Evolutionary conservation across 345 rosid species (phyloP), one percentile per base, ranked within the genome.

Genomic region (Passiflora organensis): DNA sequence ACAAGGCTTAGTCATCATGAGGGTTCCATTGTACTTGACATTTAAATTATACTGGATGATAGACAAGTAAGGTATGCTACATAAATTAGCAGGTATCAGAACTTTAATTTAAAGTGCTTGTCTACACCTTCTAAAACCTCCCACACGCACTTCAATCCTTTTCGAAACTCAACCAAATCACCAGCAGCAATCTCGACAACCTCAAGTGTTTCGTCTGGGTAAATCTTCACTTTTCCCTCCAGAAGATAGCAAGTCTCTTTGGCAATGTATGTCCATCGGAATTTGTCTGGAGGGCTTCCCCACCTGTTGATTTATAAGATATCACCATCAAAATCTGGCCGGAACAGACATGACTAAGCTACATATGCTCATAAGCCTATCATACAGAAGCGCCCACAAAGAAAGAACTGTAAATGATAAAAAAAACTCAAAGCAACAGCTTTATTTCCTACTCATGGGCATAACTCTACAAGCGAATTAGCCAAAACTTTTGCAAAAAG

Each of bases 111-210:
- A 45, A 85, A 91, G 69, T 91, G 96, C 63, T 91, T 91, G 66
- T 91, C 95, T 41, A 91, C 95, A 25, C 81, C 89, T 13, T 67
- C 85, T 0, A 88, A 79, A 43, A 91, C 96, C 67, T 87, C 96
- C 97, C 97, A 87, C 73, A 86, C 87, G 80, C 96, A 87, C 64
- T 81, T 82, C 96, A 91, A 81, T 54, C 97, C 97, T 70, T 87
- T 83, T 0, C 95, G 91, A 67, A 87, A 87, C 61, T 66, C 84
- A 56, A 80, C 96, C 64, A 91, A 80, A 57, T 91, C 96, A 5
- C 96, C 96, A 17, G 89, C 82, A 37, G 69, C 81, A 43, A 91
- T 73, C 74, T 85, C 95, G 15, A 85, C 86, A 19, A 63, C 69
- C 55, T 85, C 89, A 13, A 78, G 67, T 1, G 84, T 68, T 6